Base-by-base conservation (phyloP, 2,329 filamentous ascomycete species). In the Fusarium sp. region DNA sequence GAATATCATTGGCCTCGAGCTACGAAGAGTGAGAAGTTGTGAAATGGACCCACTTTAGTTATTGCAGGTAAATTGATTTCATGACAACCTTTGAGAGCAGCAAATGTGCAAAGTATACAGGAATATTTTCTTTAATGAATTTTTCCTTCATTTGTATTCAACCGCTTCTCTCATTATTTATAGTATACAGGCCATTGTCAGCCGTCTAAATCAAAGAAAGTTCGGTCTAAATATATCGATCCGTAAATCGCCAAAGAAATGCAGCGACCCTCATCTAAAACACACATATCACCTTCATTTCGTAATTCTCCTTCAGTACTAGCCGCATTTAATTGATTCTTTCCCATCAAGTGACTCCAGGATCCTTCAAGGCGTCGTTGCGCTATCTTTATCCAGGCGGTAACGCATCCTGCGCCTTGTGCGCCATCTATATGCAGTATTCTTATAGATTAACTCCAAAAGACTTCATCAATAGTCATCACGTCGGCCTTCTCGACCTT, bases 341-440 rank as follows among this genome's bases (percentile, higher is more conserved):
- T 61, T 69, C 52, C 60, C 48, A 54, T 48, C 56, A 38, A 52
- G 45, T 53, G 42, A 61, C 69, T 67, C 69, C 69, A 20, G 40
- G 63, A 41, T 70, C 57, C 56, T 42, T 46, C 52, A 50, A 44
- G 23, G 35, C 55, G 59, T 66, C 40, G 52, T 48, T 60, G 41
- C 64, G 32, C 38, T 64, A 52, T 67, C 52, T 50, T 62, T 69
- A 66, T 73, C 68, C 71, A 56, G 46, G 50, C 53, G 59, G 60
- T 64, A 68, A 67, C 65, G 62, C 70, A 68, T 60, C 48, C 42
- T 46, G 37, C 64, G 58, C 64, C 53, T 70, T 46, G 53, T 74
- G 66, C 69, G 73, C 79, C 76, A 75, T 83, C 80, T 83, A 82
- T 82, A 82, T 81, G 80, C 79, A 81, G 77, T 67, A 75, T 58